These are phyloP conservation scores for Phytophthora crassamura DNA, from an alignment of 352 stramenopile genomes.

Conservation along the genomic window DNA sequence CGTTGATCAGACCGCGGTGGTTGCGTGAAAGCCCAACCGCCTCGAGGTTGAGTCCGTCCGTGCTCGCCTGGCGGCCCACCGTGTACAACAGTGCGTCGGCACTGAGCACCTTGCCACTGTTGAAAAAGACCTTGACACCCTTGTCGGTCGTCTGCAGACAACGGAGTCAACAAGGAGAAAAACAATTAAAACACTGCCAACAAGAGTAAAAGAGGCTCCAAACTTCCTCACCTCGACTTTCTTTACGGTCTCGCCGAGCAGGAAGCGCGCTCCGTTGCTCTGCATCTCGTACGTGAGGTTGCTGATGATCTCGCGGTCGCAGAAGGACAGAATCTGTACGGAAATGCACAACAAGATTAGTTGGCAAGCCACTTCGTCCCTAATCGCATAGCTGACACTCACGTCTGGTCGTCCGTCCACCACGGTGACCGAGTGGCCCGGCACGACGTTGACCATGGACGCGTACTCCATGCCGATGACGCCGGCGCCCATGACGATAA, in stretches of 20 bases:
- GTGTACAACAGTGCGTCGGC: constrained; percentile 86
- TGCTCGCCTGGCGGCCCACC: constrained; percentile 80
- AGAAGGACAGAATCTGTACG: constrained; percentile 81
- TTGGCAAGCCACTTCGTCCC: constrained; percentile 6
- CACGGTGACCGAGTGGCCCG: constrained; percentile 87
- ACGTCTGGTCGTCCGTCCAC: constrained; percentile 82
- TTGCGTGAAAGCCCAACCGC: constrained; percentile 80
- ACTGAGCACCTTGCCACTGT: constrained; percentile 74
- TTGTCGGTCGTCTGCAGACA: constrained; percentile 49
- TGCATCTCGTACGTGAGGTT: constrained; percentile 92
- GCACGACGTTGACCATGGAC: constrained; percentile 91
- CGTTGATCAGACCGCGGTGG: constrained; percentile 80
- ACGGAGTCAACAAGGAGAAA: background rate
- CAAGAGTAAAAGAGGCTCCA: background rate
- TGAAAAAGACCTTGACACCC: constrained; percentile 76
- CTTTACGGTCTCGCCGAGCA: constrained; percentile 83
- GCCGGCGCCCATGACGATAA: constrained; percentile 85
- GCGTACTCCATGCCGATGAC: constrained; percentile 94
- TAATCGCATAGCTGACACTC: constrained; percentile 16
- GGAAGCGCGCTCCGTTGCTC: constrained; percentile 86
- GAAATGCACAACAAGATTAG: no score
- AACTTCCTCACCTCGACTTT: constrained; percentile 57
- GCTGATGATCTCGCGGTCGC: constrained; percentile 86
- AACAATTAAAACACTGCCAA: background rate
- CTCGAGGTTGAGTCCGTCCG: constrained; percentile 85